A percentile compares a stretch with the other conserved stretches of the same genome.
These are phyloP conservation scores for Ogataea nonfermentans DNA, from an alignment of 805 yeast genomes.

Conservation along the genomic window DNA sequence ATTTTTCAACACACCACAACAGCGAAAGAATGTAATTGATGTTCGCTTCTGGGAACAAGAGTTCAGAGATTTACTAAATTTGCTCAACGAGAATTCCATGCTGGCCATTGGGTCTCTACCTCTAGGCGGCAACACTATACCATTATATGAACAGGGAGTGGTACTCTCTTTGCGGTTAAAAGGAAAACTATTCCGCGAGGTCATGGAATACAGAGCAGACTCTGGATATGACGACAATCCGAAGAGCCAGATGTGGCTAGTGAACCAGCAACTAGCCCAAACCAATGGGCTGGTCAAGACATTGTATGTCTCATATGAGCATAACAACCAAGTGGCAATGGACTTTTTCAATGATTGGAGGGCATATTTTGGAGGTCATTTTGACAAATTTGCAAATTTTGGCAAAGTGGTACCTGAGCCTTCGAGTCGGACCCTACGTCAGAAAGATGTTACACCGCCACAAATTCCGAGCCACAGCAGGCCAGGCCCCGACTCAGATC, in stretches of 20 bases:
- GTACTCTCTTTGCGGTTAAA: slow-evolving; percentile 13
- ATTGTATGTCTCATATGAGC: slow-evolving; percentile 1
- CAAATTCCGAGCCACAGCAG: not conserved
- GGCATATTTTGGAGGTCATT: not conserved
- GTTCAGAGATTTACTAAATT: not conserved
- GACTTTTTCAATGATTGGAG: slow-evolving; percentile 4
- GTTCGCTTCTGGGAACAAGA: slow-evolving; percentile 8
- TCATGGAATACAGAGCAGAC: slow-evolving; percentile 13
- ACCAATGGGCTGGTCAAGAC: slow-evolving; percentile 2
- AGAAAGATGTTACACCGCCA: not conserved
- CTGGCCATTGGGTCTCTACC: not conserved
- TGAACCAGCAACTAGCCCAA: not conserved
- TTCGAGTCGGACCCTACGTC: too few species aligned
- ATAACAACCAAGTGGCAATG: not conserved
- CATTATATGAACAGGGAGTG: slow-evolving; percentile 2
- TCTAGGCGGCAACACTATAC: not conserved
- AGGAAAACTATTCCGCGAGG: slow-evolving; percentile 8
- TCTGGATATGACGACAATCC: slow-evolving; percentile 2
- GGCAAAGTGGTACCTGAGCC: not conserved
- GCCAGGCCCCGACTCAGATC: not conserved
- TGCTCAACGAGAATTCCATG: not conserved
- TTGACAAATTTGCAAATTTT: not conserved
- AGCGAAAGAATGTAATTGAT: slow-evolving; percentile 5
- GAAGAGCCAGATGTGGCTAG: slow-evolving; percentile 2
- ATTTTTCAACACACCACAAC: not conserved